Base-by-base conservation (phyloP, 352 stramenopile genomes). In the Phytophthora meadii region DNA sequence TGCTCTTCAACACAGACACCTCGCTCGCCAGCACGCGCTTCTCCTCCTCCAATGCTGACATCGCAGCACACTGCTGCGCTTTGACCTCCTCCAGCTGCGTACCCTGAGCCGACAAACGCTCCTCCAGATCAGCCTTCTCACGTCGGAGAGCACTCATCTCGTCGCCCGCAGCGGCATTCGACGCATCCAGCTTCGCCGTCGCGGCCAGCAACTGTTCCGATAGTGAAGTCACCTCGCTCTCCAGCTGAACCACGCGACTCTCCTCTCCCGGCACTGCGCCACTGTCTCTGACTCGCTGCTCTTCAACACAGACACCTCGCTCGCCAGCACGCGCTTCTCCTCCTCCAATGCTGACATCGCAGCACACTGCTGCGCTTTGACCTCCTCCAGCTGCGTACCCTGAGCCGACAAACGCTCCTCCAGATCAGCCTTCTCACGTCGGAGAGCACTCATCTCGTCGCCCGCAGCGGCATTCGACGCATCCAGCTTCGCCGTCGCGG, bases 301-400 rank as follows among this genome's bases (percentile, higher is more conserved):
- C 54, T 72, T 64, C 45, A 71, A 8, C 36, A 11, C 22, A 48
- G 39, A 65, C 32, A 76, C 58, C 42, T 74, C 61, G n/a, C 41
- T 71, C 51, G 28, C 50, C 59, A 77, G 28, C 47, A 49, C 32
- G 55, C 53, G 22, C 54, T 67, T 77, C 59, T 73, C 54, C 39
- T 68, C 46, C 45, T 64, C 55, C 24, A 56, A 32, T 12, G 45
- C 55, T 11, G 36, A 25, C 61, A 59, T n/a, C 25, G 30, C 59
- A 61, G 54, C 49, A 49, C 30, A 34, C 48, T 72, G 61, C 57
- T 53, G 37, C 19, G 44, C 41, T 12, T 55, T 36, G 12, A 66
- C 41, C 34, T 66, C 52, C 28, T 51, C 58, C 34, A 63, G 25
- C 36, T 55, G 34, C 15, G n/a, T 12, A 8, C 7, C 24, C 36